These are phyloP conservation scores for Musa beccarii DNA, from an alignment of 176 grass and related monocot genomes.

Conservation along the genomic window DNA sequence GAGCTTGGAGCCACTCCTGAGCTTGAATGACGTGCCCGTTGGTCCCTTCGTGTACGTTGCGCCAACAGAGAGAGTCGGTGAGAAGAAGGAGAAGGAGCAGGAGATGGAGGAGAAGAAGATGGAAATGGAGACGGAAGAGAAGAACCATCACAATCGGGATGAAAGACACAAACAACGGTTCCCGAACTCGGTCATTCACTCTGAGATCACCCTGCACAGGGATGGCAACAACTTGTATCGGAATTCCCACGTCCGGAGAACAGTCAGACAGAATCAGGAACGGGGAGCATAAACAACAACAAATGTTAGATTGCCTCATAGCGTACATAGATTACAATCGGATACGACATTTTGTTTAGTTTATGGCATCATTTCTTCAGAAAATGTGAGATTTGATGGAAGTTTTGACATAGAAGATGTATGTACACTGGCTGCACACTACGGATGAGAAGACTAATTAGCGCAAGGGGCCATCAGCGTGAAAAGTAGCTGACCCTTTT, in stretches of 20 bases:
- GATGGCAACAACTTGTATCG: conserved; percentile 29
- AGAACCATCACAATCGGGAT: conserved; percentile 15
- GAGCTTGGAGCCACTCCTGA: conserved; percentile 64
- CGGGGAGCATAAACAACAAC: not conserved
- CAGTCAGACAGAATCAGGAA: conserved; percentile 10
- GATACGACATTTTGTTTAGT: too few species aligned
- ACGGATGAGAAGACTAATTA: too few species aligned
- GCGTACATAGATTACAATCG: too few species aligned
- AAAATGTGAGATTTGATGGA: too few species aligned
- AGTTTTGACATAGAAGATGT: too few species aligned
- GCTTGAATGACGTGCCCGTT: conserved; percentile 49
- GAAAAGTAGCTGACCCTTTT: too few species aligned
- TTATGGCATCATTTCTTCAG: too few species aligned
- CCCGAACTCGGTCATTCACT: conserved; percentile 51
- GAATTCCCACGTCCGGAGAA: conserved; percentile 23
- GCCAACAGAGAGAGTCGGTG: not conserved
- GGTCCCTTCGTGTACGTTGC: conserved; percentile 67
- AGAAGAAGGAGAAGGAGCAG: not conserved
- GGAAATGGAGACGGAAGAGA: not conserved
- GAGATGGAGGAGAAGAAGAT: not conserved
- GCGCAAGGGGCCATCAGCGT: too few species aligned
- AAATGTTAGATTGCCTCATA: too few species aligned
- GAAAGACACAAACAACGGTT: conserved; percentile 34
- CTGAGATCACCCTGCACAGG: conserved; percentile 39
- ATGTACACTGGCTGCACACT: too few species aligned